Percentiles rank a stretch among this genome's conserved stretches.
phyloP scores from a whole-genome alignment of 805 yeast genomes.

The Cyberlindnera xishuangbannaensis region DNA sequence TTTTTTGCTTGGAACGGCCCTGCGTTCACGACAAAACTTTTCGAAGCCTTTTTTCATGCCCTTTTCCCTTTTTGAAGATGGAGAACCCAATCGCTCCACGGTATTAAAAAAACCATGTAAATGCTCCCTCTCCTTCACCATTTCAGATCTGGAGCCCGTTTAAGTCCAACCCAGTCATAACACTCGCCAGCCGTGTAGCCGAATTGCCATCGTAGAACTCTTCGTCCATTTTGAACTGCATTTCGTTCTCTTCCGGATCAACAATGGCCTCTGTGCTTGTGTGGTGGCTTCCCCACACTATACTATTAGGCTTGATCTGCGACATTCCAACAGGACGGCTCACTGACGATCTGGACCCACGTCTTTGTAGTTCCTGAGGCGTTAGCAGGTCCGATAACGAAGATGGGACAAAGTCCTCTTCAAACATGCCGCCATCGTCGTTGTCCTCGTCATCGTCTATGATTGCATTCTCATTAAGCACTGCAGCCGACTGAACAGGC shows the following conservation, averaged over 20 bases:
- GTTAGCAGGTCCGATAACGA: conserved; percentile 65
- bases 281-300: conserved; percentile 2
- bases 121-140: no score
- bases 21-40: no score
- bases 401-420: conserved; percentile 78
- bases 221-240: conserved; percentile 33
- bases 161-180: no score
- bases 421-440: conserved; percentile 28
- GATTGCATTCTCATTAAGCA: conserved; percentile 22
- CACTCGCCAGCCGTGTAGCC: no score
- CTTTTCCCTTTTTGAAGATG: no score
- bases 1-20: no score
- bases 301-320: no score
- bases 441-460: conserved; percentile 34
- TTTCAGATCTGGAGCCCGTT: no score
- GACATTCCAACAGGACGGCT: conserved; percentile 15
- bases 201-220: conserved; percentile 1
- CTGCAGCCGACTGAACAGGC: not conserved
- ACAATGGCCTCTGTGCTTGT: conserved; percentile 6
- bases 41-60: no score
- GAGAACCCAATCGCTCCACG: no score
- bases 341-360: conserved; percentile 48
- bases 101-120: no score
- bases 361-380: conserved; percentile 54
- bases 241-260: conserved; percentile 26